These are phyloP conservation scores for Zizania latifolia DNA, from an alignment of 176 grass and related monocot genomes.

Conservation along the genomic window DNA sequence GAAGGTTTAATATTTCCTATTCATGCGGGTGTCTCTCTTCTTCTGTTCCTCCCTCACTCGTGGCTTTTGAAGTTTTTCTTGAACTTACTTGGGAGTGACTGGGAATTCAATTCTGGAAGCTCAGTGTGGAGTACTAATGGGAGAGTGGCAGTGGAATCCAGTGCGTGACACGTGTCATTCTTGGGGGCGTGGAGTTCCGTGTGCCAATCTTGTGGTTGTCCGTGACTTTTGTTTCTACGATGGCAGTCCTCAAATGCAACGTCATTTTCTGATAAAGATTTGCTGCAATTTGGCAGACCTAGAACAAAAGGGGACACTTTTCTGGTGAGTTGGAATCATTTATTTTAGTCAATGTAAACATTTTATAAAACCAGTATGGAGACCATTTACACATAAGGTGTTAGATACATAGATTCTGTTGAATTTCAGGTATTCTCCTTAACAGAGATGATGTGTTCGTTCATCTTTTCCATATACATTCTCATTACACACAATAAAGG, in stretches of 20 bases:
- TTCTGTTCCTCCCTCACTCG: slow-evolving; percentile 11
- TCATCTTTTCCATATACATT: background rate
- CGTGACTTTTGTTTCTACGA: background rate
- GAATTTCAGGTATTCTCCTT: background rate
- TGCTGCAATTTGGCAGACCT: background rate
- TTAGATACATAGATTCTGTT: background rate
- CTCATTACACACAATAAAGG: background rate
- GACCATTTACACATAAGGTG: background rate
- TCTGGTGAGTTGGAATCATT: background rate
- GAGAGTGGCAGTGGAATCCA: slow-evolving; percentile 10
- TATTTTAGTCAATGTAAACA: too few relatives aligned
- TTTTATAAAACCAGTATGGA: too few relatives aligned
- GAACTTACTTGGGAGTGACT: background rate
- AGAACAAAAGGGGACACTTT: background rate
- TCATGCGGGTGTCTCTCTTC: background rate
- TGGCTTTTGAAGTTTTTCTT: background rate
- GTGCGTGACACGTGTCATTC: background rate
- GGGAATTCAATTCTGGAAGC: background rate
- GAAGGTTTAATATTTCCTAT: slow-evolving; percentile 5
- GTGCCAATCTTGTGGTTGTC: background rate
- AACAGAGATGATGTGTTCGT: background rate
- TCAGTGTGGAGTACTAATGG: slow-evolving; percentile 14
- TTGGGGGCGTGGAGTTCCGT: background rate
- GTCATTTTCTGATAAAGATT: background rate
- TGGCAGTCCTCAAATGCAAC: background rate